Evolutionary conservation across 2,329 filamentous ascomycete species (phyloP).

Genomic region (Phyllosticta capitalensis): DNA sequence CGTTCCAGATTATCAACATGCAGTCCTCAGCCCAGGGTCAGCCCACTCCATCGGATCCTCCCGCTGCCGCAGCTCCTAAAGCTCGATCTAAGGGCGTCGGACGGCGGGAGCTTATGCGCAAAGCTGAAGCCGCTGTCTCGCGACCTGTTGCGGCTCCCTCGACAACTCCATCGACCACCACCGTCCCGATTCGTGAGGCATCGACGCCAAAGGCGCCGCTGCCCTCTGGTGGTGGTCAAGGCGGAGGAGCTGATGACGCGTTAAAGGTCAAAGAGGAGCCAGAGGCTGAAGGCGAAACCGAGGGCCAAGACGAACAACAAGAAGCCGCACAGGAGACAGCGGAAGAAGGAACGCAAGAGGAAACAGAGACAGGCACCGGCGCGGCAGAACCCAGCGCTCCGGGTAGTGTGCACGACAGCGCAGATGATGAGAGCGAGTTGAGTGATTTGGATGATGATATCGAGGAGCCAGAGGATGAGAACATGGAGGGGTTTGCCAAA

Average conservation of each 20-base stretch:
- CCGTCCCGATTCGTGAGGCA: conserved; percentile 3
- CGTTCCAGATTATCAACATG: background rate
- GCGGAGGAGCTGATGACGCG: conserved; percentile 19
- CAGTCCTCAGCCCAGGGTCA: conserved; percentile 15
- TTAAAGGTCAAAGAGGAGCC: conserved; percentile 36
- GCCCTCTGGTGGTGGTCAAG: background rate
- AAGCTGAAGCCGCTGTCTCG: conserved; percentile 47
- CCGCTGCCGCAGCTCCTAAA: conserved; percentile 9
- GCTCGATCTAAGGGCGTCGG: conserved; percentile 49
- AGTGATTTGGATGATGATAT: conserved; percentile 41
- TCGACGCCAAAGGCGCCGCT: background rate
- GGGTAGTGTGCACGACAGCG: conserved; percentile 45
- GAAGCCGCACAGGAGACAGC: conserved; percentile 32
- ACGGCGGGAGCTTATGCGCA: conserved; percentile 48
- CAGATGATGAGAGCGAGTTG: conserved; percentile 47
- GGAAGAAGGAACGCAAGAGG: background rate
- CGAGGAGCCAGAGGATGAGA: conserved; percentile 20
- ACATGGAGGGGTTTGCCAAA: conserved; percentile 10
- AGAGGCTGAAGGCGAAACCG: conserved; percentile 27
- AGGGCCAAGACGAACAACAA: conserved; percentile 37
- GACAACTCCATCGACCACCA: background rate
- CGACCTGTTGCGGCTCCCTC: conserved; percentile 13
- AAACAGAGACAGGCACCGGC: background rate
- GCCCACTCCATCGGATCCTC: conserved; percentile 13
- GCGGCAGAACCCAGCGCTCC: conserved; percentile 42